Conservation (phyloP, 352 stramenopile genomes). For the Globisporangium takayamanum region DNA sequence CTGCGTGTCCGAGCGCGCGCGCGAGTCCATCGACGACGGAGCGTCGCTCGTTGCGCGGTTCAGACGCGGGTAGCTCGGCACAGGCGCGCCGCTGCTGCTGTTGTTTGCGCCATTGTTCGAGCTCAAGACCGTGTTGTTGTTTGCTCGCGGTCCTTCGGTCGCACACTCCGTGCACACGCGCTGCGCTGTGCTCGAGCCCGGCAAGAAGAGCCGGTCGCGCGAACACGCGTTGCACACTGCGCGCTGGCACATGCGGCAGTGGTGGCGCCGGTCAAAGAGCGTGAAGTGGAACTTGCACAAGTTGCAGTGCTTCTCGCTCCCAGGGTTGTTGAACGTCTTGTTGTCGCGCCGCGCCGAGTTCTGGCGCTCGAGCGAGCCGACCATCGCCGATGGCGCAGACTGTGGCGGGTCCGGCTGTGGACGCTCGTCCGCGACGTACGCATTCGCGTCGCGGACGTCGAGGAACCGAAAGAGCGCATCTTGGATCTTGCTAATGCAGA, state of each 20-base stretch:
- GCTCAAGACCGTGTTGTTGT: constrained; percentile 20
- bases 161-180: constrained; percentile 86
- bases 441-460: constrained; percentile 67
- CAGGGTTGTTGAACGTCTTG: constrained; percentile 58
- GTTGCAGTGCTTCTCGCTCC: constrained; percentile 87
- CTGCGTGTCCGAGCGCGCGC: constrained; percentile 62
- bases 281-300: constrained; percentile 88
- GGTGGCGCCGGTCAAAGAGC: constrained; percentile 84
- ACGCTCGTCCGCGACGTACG: constrained; percentile 69
- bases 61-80: constrained; percentile 31
- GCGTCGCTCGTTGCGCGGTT: constrained; percentile 60
- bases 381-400: constrained; percentile 37
- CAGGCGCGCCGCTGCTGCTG: constrained; percentile 17
- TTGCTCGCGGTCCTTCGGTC: constrained; percentile 67
- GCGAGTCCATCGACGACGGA: constrained; percentile 24
- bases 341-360: constrained; percentile 34
- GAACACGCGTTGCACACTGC: constrained; percentile 86
- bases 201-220: constrained; percentile 77
- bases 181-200: constrained; percentile 77
- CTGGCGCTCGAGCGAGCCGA: constrained; percentile 45
- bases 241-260: constrained; percentile 87
- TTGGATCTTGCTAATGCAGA: constrained; percentile 86
- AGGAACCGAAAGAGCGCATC: constrained; percentile 82
- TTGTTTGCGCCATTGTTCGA: background rate
- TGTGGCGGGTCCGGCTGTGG: constrained; percentile 55